Evolutionary conservation across 441 rosid species (phyloP).

Genomic region (Arabidopsis lyrata): DNA sequence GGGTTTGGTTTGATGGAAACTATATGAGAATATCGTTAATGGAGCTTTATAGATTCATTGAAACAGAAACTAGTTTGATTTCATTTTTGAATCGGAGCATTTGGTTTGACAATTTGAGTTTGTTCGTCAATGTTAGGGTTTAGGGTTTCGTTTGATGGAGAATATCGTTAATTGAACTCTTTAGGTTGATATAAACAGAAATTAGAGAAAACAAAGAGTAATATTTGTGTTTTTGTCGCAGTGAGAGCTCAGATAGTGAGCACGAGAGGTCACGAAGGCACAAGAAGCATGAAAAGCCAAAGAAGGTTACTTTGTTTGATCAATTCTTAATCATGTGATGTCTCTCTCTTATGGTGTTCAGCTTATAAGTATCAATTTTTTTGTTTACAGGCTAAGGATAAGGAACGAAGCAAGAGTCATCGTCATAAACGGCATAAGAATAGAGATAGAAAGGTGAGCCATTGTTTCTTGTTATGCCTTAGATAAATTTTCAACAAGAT

Average conservation of each 20-base stretch:
- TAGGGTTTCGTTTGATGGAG: conserved; percentile 5
- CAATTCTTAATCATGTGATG: conserved; percentile 2
- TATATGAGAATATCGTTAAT: not conserved
- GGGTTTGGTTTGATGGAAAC: conserved; percentile 7
- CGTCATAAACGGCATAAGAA: conserved; percentile 74
- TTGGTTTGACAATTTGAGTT: conserved; percentile 9
- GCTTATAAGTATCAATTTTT: not conserved
- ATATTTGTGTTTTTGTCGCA: conserved; percentile 26
- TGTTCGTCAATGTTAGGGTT: not conserved
- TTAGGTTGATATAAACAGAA: not conserved
- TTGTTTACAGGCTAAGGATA: conserved; percentile 65
- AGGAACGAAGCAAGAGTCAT: conserved; percentile 74
- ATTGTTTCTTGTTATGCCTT: conserved; percentile 19
- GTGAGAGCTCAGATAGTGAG: conserved; percentile 67
- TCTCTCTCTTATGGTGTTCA: conserved; percentile 30
- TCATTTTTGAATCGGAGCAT: not conserved
- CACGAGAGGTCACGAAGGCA: conserved; percentile 68
- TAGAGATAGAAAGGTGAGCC: conserved; percentile 79
- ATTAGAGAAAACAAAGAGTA: not conserved
- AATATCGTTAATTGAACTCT: not conserved
- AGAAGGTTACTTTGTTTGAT: conserved; percentile 63
- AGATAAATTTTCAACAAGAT: not conserved
- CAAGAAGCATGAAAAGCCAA: conserved; percentile 70
- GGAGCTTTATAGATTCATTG: not conserved
- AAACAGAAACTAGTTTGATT: not conserved